These are phyloP conservation scores for Aspergillus brasiliensis DNA, from an alignment of 2,329 filamentous ascomycete genomes.

Conservation along the genomic window DNA sequence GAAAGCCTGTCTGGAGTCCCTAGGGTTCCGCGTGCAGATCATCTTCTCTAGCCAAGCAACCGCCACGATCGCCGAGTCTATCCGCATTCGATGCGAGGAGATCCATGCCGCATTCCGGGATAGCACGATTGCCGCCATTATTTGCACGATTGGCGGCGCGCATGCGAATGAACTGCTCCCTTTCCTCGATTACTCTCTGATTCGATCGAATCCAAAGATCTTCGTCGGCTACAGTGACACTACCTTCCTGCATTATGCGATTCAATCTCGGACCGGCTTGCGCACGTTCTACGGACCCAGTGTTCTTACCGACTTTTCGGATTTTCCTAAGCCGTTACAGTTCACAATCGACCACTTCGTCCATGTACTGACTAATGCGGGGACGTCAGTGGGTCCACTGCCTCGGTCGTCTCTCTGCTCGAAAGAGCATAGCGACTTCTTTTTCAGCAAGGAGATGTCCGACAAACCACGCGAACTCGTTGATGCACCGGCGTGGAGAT, in stretches of 20 bases:
- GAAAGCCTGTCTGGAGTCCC: neutral
- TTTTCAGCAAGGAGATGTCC: neutral
- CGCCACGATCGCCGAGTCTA: neutral
- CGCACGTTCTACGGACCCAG: conserved; percentile 32
- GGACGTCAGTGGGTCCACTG: neutral
- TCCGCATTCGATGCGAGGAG: conserved; percentile 16
- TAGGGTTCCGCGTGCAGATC: neutral
- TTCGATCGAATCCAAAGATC: conserved; percentile 33
- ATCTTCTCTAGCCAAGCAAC: neutral
- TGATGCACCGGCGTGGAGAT: neutral
- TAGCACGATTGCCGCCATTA: conserved; percentile 25
- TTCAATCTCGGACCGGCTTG: neutral
- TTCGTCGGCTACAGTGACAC: conserved; percentile 36
- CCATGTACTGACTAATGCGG: neutral
- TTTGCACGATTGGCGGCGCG: conserved; percentile 30
- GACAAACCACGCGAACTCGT: neutral
- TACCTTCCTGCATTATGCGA: conserved; percentile 27
- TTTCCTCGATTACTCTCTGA: conserved; percentile 31
- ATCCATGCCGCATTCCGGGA: conserved; percentile 14
- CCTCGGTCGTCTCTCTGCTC: neutral
- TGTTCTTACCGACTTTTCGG: conserved; percentile 27
- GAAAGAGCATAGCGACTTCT: neutral
- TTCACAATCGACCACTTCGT: conserved; percentile 14
- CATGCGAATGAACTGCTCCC: conserved; percentile 30
- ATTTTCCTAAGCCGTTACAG: conserved; percentile 11